Percentiles rank a stretch among this genome's conserved stretches.
phyloP scores from a whole-genome alignment of 2,329 filamentous ascomycete species.

The Fusarium praegraminearum region DNA sequence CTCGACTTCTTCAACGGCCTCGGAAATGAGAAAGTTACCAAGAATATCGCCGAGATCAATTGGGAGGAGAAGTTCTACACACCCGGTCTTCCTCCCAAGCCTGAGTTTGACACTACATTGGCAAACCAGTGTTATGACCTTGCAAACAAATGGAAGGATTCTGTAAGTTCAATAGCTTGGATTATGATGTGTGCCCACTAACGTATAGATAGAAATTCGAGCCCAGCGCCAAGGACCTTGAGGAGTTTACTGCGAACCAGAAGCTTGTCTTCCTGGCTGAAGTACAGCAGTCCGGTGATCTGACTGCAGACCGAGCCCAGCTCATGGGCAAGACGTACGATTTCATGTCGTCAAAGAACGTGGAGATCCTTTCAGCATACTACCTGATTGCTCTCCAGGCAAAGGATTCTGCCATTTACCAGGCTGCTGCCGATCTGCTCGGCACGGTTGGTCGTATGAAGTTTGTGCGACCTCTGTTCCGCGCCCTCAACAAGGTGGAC shows the following conservation, averaged over 20 bases:
- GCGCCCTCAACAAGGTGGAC: conserved; percentile 80
- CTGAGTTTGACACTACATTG: conserved; percentile 87
- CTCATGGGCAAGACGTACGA: conserved; percentile 81
- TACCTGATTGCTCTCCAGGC: conserved; percentile 83
- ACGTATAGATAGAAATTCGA: conserved; percentile 64
- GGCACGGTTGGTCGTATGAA: conserved; percentile 94
- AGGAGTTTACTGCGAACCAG: conserved; percentile 85
- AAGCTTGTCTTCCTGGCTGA: conserved; percentile 90
- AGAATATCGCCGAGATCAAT: conserved; percentile 79
- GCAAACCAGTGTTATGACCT: conserved; percentile 88
- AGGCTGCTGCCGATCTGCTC: conserved; percentile 78
- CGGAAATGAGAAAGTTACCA: conserved; percentile 71
- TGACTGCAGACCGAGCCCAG: conserved; percentile 74
- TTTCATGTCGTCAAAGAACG: conserved; percentile 80
- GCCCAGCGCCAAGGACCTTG: conserved; percentile 76
- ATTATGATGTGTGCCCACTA: conserved; percentile 18
- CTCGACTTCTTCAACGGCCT: conserved; percentile 81
- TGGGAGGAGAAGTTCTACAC: conserved; percentile 92
- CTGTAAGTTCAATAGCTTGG: conserved; percentile 55
- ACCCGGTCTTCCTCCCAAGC: conserved; percentile 91
- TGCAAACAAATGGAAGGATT: conserved; percentile 81
- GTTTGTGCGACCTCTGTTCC: conserved; percentile 89
- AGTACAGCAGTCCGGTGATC: conserved; percentile 72
- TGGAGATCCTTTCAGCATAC: conserved; percentile 86
- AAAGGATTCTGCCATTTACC: conserved; percentile 75